Evolutionary conservation across 768 basidiomycete genomes (phyloP).

Genomic region (Gymnopilus junonius): DNA sequence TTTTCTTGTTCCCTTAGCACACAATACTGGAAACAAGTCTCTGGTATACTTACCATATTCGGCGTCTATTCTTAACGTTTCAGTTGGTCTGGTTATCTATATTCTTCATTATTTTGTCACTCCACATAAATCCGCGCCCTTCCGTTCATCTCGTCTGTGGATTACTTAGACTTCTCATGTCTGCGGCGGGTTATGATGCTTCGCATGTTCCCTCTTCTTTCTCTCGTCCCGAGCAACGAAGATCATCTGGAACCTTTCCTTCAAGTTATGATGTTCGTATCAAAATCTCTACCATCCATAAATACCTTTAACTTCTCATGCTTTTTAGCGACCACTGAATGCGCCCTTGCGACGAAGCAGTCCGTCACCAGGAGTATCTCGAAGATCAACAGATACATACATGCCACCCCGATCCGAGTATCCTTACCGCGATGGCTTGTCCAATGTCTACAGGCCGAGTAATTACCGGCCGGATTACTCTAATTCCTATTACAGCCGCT

Average conservation of each 20-base stretch:
- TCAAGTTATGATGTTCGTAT: conserved; percentile 46
- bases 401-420: conserved; percentile 41
- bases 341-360: conserved; percentile 46
- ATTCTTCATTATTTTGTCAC: conserved; percentile 16
- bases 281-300: neutral
- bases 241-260: conserved; percentile 32
- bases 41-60: conserved; percentile 7
- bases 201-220: conserved; percentile 35
- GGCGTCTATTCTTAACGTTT: neutral
- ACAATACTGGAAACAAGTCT: neutral
- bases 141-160: conserved; percentile 6
- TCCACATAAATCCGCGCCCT: conserved; percentile 3
- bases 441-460: conserved; percentile 48
- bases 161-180: conserved; percentile 35
- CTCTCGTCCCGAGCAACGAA: conserved; percentile 36
- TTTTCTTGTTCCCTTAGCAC: conserved; percentile 9
- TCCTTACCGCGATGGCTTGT: conserved; percentile 43
- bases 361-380: conserved; percentile 52
- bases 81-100: conserved; percentile 11
- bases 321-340: conserved; percentile 37
- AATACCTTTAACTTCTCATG: conserved; percentile 14
- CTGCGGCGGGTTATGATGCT: conserved; percentile 45
- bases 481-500: conserved; percentile 43
- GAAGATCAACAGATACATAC: conserved; percentile 58
- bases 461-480: conserved; percentile 39